A percentile compares a stretch with the other conserved stretches of the same genome.
Conservation (phyloP, 345 rosid genomes). For the Lepidium didymum region DNA sequence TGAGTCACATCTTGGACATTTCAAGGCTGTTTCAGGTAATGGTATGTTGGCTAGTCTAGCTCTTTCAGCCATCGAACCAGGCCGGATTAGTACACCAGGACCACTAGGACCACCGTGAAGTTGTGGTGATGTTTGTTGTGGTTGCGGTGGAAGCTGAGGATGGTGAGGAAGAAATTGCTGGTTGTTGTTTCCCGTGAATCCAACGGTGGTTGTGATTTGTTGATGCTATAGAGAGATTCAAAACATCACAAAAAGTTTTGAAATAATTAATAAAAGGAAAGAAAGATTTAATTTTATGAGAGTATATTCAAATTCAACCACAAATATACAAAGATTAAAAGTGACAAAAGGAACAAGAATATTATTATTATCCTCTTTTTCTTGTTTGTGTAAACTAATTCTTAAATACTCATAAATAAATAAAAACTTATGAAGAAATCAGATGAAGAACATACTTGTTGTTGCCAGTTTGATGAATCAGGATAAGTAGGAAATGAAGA, state of each 20-base stretch:
- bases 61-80: constrained; percentile 71
- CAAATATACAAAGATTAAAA: constrained; percentile 25
- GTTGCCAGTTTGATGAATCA: constrained; percentile 37
- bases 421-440: not conserved
- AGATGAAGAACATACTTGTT: constrained; percentile 28
- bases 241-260: constrained; percentile 1
- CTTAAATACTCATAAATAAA: not conserved
- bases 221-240: constrained; percentile 25
- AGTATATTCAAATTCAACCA: constrained; percentile 36
- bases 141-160: constrained; percentile 29
- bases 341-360: constrained; percentile 34
- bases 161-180: constrained; percentile 26
- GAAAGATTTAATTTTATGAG: constrained; percentile 19
- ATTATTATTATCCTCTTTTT: constrained; percentile 23
- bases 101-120: constrained; percentile 40
- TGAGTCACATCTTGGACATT: constrained; percentile 83
- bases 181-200: constrained; percentile 33
- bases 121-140: constrained; percentile 18
- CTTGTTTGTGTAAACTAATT: constrained; percentile 16
- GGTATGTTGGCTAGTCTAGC: constrained; percentile 66
- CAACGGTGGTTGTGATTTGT: constrained; percentile 34
- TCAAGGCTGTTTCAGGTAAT: constrained; percentile 52
- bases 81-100: constrained; percentile 35
- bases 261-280: constrained; percentile 1
- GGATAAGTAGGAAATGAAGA: constrained; percentile 27